phyloP scores from a whole-genome alignment of 129 eudicot species.

The Tanacetum coccineum region DNA sequence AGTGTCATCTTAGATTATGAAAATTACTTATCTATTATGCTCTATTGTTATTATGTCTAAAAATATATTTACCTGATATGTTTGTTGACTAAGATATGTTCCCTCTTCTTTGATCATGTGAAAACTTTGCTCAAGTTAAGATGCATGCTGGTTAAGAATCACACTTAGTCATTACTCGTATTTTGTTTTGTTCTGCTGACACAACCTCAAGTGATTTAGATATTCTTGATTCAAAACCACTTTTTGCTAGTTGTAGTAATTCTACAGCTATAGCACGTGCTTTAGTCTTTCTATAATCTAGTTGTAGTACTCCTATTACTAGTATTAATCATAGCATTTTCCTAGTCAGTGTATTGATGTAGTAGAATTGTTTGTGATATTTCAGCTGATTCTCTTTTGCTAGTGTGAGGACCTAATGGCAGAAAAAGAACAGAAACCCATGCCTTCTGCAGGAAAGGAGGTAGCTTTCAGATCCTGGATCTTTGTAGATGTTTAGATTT shows the following conservation, averaged over 20 bases:
- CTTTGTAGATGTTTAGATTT: background rate
- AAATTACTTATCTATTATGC: background rate
- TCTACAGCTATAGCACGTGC: background rate
- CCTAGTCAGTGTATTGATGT: background rate
- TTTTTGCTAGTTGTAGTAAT: too few relatives aligned
- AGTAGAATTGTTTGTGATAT: background rate
- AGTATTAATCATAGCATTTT: background rate
- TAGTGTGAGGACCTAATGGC: slow-evolving; percentile 17
- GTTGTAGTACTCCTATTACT: too few relatives aligned
- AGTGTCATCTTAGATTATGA: too few relatives aligned
- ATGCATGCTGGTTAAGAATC: background rate
- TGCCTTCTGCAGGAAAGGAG: slow-evolving; percentile 59
- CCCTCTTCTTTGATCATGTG: background rate
- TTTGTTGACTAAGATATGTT: background rate
- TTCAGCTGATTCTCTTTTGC: slow-evolving; percentile 3
- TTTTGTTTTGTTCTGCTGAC: background rate
- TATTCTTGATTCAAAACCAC: background rate
- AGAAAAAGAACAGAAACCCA: slow-evolving; percentile 27
- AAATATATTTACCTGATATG: background rate
- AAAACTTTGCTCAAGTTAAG: background rate
- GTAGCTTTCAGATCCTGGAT: slow-evolving; percentile 28
- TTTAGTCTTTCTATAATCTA: background rate
- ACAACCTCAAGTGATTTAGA: background rate
- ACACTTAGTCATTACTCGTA: background rate
- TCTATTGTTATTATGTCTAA: background rate